Evolutionary conservation across 768 basidiomycete species (phyloP), one percentile per base, ranked within the genome.

Genomic region (Rhodocollybia butyracea): DNA sequence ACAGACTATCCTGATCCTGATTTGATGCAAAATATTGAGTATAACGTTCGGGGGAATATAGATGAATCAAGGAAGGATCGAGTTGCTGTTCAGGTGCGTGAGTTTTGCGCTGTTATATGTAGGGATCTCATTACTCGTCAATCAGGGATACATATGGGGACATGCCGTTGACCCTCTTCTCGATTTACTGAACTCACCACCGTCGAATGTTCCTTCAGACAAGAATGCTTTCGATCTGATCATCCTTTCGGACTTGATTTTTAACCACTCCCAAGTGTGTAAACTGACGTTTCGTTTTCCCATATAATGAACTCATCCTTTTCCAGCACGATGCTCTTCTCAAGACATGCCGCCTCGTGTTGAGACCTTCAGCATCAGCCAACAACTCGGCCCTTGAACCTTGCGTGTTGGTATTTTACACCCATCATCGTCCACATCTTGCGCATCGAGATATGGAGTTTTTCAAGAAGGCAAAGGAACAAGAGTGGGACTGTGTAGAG

Each of bases 1-100:
- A 97, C 97, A 0, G 97, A 99, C 69, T 98, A 98, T 66, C 96
- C 96, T 0, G 96, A 98, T 59, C 62, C 73, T 2, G 66, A 76
- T 11, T 78, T 98, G 27, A 68, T 98, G 24, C 75, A 86, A 2
- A 98, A 98, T 66, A 76, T 98, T 29, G 63, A 69, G 4, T 66
- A 78, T 50, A 98, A 98, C 63, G 79, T 91, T 0, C 64, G 71
- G 3, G 59, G 64, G 13, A 97, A 97, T 63, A 51, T 86, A n/a
- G 39, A 19, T 24, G 46, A 29, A 1, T 4, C 21, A 3, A 46
- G 24, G 27, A 47, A 24, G 5, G 39, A 36, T 10, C 42, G 48
- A 29, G 61, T 68, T 21, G 59, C 67, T 56, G 63, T 75, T 15
- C 59, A 70, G 56, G 71, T 71, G 29, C 57, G 51, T 30, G 43